Conservation (phyloP, 2,329 filamentous ascomycete species). For the Neonectria punicea region DNA sequence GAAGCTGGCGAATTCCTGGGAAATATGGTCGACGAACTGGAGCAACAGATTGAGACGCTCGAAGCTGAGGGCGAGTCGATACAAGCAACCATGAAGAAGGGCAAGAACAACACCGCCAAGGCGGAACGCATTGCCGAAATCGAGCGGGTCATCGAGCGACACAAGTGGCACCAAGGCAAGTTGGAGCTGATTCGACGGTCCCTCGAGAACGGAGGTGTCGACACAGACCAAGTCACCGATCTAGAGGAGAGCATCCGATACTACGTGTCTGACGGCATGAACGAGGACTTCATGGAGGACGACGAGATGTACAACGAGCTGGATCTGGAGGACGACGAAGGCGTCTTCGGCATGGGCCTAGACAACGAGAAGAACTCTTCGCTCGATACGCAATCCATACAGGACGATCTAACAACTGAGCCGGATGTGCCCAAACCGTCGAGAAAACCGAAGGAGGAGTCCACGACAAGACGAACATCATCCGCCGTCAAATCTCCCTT, state of each 20-base stretch:
- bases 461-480: constrained; percentile 74
- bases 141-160: constrained; percentile 84
- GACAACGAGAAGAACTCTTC: constrained; percentile 90
- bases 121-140: constrained; percentile 90
- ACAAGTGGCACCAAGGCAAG: constrained; percentile 96
- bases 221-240: constrained; percentile 86
- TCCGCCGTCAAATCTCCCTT: constrained; percentile 93
- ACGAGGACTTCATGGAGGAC: constrained; percentile 91
- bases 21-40: constrained; percentile 89
- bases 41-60: constrained; percentile 90
- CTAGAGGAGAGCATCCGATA: constrained; percentile 94
- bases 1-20: constrained; percentile 89
- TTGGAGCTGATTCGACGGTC: constrained; percentile 90
- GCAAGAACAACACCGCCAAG: constrained; percentile 86
- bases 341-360: constrained; percentile 79
- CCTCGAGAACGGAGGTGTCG: constrained; percentile 91
- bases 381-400: constrained; percentile 91
- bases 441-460: constrained; percentile 71
- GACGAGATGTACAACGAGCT: constrained; percentile 96
- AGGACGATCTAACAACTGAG: constrained; percentile 78
- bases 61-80: constrained; percentile 91
- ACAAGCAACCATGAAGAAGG: constrained; percentile 92
- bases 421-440: constrained; percentile 58
- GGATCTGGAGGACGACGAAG: constrained; percentile 91
- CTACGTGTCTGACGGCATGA: constrained; percentile 91